phyloP scores from a whole-genome alignment of 768 basidiomycete species.

The Lentinula edodes region DNA sequence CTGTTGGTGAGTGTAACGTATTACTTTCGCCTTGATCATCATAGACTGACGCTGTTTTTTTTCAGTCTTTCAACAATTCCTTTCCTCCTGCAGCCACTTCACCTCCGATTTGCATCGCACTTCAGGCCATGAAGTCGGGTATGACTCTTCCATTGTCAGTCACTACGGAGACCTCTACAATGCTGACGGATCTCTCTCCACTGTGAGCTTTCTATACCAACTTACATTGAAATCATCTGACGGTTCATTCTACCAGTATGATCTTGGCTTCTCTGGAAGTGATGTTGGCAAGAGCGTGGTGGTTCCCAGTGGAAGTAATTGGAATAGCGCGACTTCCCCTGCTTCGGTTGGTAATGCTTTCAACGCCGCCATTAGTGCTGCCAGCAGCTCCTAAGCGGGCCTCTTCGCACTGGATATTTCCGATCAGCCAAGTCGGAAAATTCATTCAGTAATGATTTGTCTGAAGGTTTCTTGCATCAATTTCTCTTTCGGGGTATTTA shows the following conservation, averaged over 20 bases:
- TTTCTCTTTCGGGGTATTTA: no score
- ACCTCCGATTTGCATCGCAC: constrained; percentile 5
- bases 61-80: constrained; percentile 10
- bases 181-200: constrained; percentile 3
- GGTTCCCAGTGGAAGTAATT: constrained; percentile 20
- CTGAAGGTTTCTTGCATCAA: no score
- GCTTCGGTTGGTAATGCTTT: constrained; percentile 4
- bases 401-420: no score
- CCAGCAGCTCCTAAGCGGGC: background rate
- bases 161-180: background rate
- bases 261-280: constrained; percentile 16
- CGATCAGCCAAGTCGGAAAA: no score
- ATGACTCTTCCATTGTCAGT: constrained; percentile 6
- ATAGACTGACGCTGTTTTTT: background rate
- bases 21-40: background rate
- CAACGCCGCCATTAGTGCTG: constrained; percentile 6
- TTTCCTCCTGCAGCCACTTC: constrained; percentile 7
- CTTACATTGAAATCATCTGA: background rate
- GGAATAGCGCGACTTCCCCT: constrained; percentile 16
- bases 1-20: constrained; percentile 4
- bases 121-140: constrained; percentile 9
- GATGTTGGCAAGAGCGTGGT: constrained; percentile 20
- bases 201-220: background rate
- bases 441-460: no score
- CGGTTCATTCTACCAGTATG: background rate